Conservation (phyloP, 2,329 filamentous ascomycete genomes). For the Fusarium begoniae region DNA sequence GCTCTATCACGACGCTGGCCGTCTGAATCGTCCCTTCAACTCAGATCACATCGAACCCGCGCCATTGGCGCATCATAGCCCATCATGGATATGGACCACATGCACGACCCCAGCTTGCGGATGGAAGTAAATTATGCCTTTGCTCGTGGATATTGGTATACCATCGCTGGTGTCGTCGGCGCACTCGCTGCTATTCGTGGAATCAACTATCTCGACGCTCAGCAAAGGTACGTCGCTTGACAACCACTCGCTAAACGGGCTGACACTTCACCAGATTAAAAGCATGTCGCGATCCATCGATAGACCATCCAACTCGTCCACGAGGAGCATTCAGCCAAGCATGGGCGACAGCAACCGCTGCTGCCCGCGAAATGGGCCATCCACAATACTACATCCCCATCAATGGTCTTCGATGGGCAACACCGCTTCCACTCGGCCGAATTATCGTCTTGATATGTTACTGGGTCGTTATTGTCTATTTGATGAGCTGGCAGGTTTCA, state of each 20-base stretch:
- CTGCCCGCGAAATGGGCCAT: constrained; percentile 64
- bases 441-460: constrained; percentile 63
- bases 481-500: constrained; percentile 62
- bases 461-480: constrained; percentile 67
- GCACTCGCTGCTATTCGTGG: constrained; percentile 52
- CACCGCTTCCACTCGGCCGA: constrained; percentile 67
- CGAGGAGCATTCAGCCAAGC: constrained; percentile 55
- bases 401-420: constrained; percentile 62
- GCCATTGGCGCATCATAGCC: background rate
- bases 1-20: constrained; percentile 7
- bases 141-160: constrained; percentile 68
- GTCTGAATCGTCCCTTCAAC: background rate
- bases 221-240: constrained; percentile 49
- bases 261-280: constrained; percentile 53
- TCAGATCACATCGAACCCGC: background rate
- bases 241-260: fast-evolving
- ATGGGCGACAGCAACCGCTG: constrained; percentile 68
- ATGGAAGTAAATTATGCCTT: constrained; percentile 59
- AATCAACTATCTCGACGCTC: constrained; percentile 55
- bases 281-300: constrained; percentile 53
- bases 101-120: constrained; percentile 47
- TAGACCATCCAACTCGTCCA: constrained; percentile 63
- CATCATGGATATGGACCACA: constrained; percentile 48
- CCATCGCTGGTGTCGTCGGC: constrained; percentile 60
- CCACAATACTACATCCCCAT: constrained; percentile 62